These are phyloP conservation scores for Candida fluviatilis DNA, from an alignment of 805 yeast species.

Conservation along the genomic window DNA sequence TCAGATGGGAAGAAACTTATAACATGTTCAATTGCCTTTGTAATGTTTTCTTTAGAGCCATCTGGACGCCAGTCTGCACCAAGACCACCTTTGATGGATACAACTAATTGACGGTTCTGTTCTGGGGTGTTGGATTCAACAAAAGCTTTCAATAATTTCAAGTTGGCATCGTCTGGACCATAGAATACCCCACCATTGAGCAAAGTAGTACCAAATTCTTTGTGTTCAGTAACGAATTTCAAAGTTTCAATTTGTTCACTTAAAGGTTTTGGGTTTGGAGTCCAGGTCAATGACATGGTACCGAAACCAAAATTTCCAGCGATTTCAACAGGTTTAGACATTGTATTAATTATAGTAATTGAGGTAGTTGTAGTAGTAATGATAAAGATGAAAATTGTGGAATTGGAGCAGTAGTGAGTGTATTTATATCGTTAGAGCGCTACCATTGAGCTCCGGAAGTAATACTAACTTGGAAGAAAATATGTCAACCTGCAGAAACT, in stretches of 20 bases:
- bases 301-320: conserved; percentile 59
- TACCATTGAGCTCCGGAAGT: not conserved
- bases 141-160: conserved; percentile 55
- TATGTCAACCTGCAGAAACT: too few species aligned
- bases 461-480: not conserved
- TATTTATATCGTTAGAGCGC: not conserved
- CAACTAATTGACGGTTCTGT: conserved; percentile 47
- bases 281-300: conserved; percentile 78
- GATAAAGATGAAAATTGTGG: too few species aligned
- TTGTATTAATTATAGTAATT: not conserved
- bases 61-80: conserved; percentile 40
- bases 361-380: not conserved
- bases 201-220: conserved; percentile 45
- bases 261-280: conserved; percentile 50
- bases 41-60: conserved; percentile 46
- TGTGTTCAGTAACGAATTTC: conserved; percentile 40
- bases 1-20: conserved; percentile 24
- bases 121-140: conserved; percentile 50
- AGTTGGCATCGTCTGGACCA: conserved; percentile 50
- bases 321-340: conserved; percentile 10
- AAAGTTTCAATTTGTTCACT: conserved; percentile 52
- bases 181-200: conserved; percentile 80
- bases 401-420: too few species aligned
- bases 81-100: conserved; percentile 68
- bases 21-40: conserved; percentile 44